Evolutionary conservation across 805 yeast genomes (phyloP), one percentile per base, ranked within the genome.

Genomic region (Hanseniaspora taiwanica): DNA sequence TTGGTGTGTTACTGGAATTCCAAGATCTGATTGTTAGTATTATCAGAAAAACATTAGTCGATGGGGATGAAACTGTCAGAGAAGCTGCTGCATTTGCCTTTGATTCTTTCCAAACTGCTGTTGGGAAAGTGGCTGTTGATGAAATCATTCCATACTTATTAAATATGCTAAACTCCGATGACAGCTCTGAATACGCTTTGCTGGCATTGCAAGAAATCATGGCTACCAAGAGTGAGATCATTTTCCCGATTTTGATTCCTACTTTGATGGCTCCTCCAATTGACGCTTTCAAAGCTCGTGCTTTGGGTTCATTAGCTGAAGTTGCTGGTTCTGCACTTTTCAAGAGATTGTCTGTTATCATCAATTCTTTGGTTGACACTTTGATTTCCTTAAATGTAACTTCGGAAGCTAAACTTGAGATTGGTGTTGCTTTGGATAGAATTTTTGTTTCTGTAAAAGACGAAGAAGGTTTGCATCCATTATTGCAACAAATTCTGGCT

Each of bases 181-280:
- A 70, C 16, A 65, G 63, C 33, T 75, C 87, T 0, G 83, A 76
- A 37, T 70, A 73, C 53, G 96, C 98, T 1, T 70, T 91, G 48
- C 68, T 78, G 40, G 98, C 97, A 6, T 69, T 91, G 48, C 78
- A 81, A 62, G 96, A 87, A 54, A 81, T 91, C 50, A 83, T 89
- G 94, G 74, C 91, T 9, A 78, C 86, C 2, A 84, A 83, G 53
- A 72, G 96, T 6, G 93, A 84, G 43, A 79, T 83, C 3, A 83
- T 93, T 42, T 86, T 93, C 86, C 96, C 97, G 37, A 81, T 84
- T 37, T 71, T 91, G 55, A 70, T 89, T 44, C 96, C 97, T 35
- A 74, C 94, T 0, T 69, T 91, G 54, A 67, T 89, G 54, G 58
- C 76, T 5, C 78, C 85, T 6, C 96, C 96, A 13, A 76, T 87